Percentiles rank a stretch among this genome's conserved stretches.
phyloP scores from a whole-genome alignment of 495 filamentous ascomycete genomes.

The Aspergillus bertholletiae region DNA sequence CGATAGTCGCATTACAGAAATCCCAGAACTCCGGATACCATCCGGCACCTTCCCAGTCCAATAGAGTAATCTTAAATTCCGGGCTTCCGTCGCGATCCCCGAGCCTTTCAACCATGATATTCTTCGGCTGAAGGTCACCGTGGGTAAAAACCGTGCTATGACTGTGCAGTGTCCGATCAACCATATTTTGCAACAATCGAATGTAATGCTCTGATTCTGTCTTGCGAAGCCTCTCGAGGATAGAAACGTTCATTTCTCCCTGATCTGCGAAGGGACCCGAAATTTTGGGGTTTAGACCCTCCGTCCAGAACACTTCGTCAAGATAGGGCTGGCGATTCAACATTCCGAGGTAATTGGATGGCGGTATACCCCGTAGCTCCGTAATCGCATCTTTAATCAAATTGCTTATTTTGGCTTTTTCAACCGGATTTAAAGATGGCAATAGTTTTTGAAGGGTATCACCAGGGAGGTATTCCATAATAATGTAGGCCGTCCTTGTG shows the following conservation, averaged over 20 bases:
- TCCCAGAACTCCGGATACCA: constrained; percentile 52
- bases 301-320: constrained; percentile 4
- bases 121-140: constrained; percentile 31
- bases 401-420: constrained; percentile 11
- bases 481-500: constrained; percentile 16
- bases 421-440: constrained; percentile 1
- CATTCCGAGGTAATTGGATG: constrained; percentile 3
- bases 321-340: constrained; percentile 3
- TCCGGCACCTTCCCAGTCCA: constrained; percentile 47
- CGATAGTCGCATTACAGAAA: constrained; percentile 29
- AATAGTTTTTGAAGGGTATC: constrained; percentile 10
- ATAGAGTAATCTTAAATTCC: constrained; percentile 29
- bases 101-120: constrained; percentile 22
- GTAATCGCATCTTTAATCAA: constrained; percentile 14
- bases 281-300: neutral
- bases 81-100: constrained; percentile 10
- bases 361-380: constrained; percentile 2
- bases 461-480: constrained; percentile 21
- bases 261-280: constrained; percentile 9
- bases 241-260: constrained; percentile 9
- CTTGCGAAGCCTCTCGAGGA: constrained; percentile 7
- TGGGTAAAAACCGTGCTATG: constrained; percentile 27
- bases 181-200: constrained; percentile 14
- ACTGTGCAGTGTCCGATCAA: constrained; percentile 13
- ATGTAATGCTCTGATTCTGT: constrained; percentile 9